Base-by-base conservation (phyloP, 306 rosid species). In the Glycyrrhiza uralensis region DNA sequence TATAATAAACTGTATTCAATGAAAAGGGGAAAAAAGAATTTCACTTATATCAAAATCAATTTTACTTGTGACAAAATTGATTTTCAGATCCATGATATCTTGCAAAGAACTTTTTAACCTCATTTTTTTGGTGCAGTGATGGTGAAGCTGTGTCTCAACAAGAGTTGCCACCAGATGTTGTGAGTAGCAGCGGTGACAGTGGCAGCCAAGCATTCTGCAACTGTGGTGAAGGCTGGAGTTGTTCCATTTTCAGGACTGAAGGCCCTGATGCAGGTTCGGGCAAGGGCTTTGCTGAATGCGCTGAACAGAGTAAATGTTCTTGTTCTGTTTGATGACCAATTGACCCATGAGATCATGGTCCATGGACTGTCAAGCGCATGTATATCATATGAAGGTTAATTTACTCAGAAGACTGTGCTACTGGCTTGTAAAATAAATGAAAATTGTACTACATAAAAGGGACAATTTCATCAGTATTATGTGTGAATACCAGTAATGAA, bases 211-310 rank as follows among this genome's bases (percentile, higher is more conserved):
- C 80, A 5, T 75, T 57, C 72, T 81, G 86, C 77, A 36, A 80
- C 51, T 87, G 88, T 51, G 84, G 87, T 12, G 86, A 79, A 82
- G 84, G 88, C 0, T 87, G 86, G 85, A 87, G 79, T 32, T 87
- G 88, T 71, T 75, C 49, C 7, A 69, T 86, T 39, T 67, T 68
- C 51, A 81, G 42, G 41, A 59, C 59, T 67, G 76, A 83, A 81
- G 79, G 69, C 3, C 76, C 81, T 42, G 77, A 71, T 14, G 71
- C 66, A 36, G 74, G 44, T 19, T 52, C 74, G n/a, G 66, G 75
- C 44, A 82, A 79, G 38, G 64, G 79, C 47, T 70, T 58, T 76
- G 76, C 54, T 28, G 73, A 82, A 39, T 82, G 87, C 72, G 24
- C 73, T 24, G 58, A 18, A 62, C 32, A 58, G 8, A 82, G 75